Evolutionary conservation across 306 rosid genomes (phyloP), one percentile per base, ranked within the genome.

Genomic region (Pyrus bretschneideri): DNA sequence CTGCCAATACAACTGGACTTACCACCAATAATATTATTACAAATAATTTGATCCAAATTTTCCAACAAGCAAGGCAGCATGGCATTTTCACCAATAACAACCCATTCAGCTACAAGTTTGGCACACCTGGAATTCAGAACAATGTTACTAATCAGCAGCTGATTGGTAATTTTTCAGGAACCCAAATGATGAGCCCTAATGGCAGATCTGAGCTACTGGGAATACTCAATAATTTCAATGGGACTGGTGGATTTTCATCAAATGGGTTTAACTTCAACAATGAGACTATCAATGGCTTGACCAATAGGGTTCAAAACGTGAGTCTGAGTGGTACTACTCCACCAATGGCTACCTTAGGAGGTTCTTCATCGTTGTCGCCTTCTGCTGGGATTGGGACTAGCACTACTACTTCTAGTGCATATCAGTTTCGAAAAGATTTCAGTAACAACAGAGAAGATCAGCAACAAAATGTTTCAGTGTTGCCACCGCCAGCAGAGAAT

Each of bases 131-230:
- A 60, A 25, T 42, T 44, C 44, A 30, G 22, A 64, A 9, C 23
- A 31, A 17, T 3, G 25, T 57, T 9, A 57, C 64, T 57, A 40
- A 14, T 44, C 29, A 23, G 42, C 40, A 61, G 38, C 21, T 31
- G 19, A 73, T 21, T 15, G 19, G 30, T 70, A 59, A 46, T 40
- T 30, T 46, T 69, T 58, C 31, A 22, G 77, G 82, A 45, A 64
- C 77, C 67, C 73, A 87, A 51, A 2, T 49, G 31, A 85, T 30
- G 45, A 51, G 4, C 72, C 70, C 10, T 75, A 72, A 62, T 59
- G 25, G 70, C 23, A 63, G 68, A 65, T 49, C 55, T 49, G 64
- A 75, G 78, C 30, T 27, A 25, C 52, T 54, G 35, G 64, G 67
- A 58, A 63, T 21, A 25, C 11, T 72, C 76, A 35, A 38, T 46